These are phyloP conservation scores for Tricholoma matsutake DNA, from an alignment of 768 basidiomycete genomes.

Conservation along the genomic window DNA sequence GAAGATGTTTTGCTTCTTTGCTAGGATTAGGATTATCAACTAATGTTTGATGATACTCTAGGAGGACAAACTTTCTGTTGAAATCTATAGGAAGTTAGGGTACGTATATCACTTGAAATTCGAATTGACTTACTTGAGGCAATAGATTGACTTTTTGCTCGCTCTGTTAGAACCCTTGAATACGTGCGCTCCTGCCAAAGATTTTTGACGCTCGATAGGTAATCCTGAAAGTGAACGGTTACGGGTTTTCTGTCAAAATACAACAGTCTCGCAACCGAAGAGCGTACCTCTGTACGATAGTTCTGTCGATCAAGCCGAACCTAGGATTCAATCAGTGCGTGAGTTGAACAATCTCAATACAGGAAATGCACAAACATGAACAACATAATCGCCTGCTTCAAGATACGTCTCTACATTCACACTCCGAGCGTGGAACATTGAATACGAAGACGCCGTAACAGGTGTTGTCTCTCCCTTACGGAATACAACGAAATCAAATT, in stretches of 20 bases:
- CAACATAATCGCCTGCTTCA: constrained; percentile 26
- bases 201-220: not conserved
- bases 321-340: not conserved
- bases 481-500: constrained; percentile 38
- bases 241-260: no score
- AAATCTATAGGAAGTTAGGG: constrained; percentile 8
- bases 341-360: not conserved
- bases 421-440: constrained; percentile 19
- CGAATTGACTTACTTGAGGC: constrained; percentile 15
- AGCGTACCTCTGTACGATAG: not conserved
- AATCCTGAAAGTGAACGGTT: not conserved
- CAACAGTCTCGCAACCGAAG: not conserved
- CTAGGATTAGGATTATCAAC: not conserved
- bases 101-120: not conserved
- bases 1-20: constrained; percentile 6
- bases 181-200: constrained; percentile 8
- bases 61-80: constrained; percentile 6
- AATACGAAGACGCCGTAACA: constrained; percentile 16
- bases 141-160: constrained; percentile 12
- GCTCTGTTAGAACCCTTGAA: constrained; percentile 10
- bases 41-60: not conserved
- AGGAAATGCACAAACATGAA: constrained; percentile 20
- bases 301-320: constrained; percentile 15
- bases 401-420: constrained; percentile 26
- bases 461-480: constrained; percentile 28